These are phyloP conservation scores for Sambucus nigra DNA, from an alignment of 129 eudicot genomes.

Conservation along the genomic window DNA sequence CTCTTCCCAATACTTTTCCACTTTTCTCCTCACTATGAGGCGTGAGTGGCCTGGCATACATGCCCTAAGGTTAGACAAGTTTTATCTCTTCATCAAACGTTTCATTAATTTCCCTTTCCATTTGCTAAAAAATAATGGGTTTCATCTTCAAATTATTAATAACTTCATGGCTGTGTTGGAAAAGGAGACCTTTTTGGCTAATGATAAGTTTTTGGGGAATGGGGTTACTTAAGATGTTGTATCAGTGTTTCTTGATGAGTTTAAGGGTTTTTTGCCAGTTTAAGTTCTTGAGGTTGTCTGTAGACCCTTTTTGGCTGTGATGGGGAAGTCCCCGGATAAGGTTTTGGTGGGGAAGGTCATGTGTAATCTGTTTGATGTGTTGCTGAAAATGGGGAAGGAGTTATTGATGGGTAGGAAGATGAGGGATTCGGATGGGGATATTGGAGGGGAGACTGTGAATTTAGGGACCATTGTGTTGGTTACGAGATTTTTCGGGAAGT, in stretches of 20 bases:
- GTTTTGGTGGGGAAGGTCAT: slow-evolving; percentile 68
- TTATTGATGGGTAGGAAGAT: slow-evolving; percentile 35
- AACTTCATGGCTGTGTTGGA: slow-evolving; percentile 39
- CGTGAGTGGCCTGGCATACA: slow-evolving; percentile 87
- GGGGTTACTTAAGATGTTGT: slow-evolving; percentile 80
- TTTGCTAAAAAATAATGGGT: slow-evolving; percentile 31
- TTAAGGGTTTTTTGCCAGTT: slow-evolving; percentile 55
- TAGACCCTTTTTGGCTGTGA: slow-evolving; percentile 29
- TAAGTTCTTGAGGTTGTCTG: slow-evolving; percentile 35
- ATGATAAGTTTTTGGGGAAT: slow-evolving; percentile 44
- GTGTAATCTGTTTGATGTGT: slow-evolving; percentile 50
- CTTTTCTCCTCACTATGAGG: slow-evolving; percentile 56
- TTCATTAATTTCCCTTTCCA: slow-evolving; percentile 40
- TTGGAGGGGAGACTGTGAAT: no score
- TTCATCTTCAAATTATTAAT: no score
- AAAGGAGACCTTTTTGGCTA: no score
- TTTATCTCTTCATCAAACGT: no score
- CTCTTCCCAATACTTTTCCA: no score
- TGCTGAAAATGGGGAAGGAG: slow-evolving; percentile 47
- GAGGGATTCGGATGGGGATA: no score
- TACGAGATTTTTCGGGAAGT: no score
- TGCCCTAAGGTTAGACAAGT: no score
- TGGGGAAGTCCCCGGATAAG: slow-evolving; percentile 24
- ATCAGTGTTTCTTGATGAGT: slow-evolving; percentile 63
- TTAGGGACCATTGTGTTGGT: no score